A percentile compares a stretch with the other conserved stretches of the same genome.
Evolutionary conservation across 768 basidiomycete species (phyloP).

Genomic region (Lactarius pseudohatsudake): DNA sequence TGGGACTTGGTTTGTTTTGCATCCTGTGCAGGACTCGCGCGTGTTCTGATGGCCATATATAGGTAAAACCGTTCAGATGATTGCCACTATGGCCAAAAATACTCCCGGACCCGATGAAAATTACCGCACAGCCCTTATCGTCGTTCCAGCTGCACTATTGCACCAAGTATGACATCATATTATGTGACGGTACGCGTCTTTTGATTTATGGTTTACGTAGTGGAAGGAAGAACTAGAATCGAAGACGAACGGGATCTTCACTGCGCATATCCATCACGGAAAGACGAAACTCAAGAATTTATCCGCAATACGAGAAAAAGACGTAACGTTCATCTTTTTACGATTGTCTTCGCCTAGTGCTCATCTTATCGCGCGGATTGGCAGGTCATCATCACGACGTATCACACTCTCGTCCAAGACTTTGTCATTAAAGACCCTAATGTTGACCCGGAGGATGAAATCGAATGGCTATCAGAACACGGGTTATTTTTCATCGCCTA

Average conservation of each 20-base stretch:
- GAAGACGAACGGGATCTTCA: constrained; percentile 63
- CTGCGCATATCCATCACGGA: constrained; percentile 71
- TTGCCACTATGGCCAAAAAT: constrained; percentile 74
- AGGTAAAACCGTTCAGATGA: constrained; percentile 79
- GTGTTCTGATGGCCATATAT: constrained; percentile 6
- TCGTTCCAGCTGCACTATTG: constrained; percentile 75
- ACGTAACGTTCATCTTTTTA: constrained; percentile 39
- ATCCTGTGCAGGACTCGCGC: background rate
- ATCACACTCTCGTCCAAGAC: constrained; percentile 66
- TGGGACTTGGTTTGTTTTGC: constrained; percentile 50
- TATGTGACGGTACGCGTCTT: background rate
- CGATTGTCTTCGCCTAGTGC: background rate
- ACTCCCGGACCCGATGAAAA: constrained; percentile 49
- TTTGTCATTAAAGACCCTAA: constrained; percentile 51
- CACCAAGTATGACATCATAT: constrained; percentile 48
- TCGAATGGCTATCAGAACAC: constrained; percentile 47
- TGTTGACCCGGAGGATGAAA: constrained; percentile 47
- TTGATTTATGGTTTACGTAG: constrained; percentile 35
- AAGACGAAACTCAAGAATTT: constrained; percentile 60
- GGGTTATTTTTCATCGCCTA: constrained; percentile 41
- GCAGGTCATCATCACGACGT: constrained; percentile 74
- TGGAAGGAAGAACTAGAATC: constrained; percentile 74
- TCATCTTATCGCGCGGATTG: constrained; percentile 7
- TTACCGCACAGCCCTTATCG: constrained; percentile 61
- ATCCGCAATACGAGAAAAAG: constrained; percentile 50